These are phyloP conservation scores for Cudoniella acicularis DNA, from an alignment of 495 filamentous ascomycete species.

Conservation along the genomic window DNA sequence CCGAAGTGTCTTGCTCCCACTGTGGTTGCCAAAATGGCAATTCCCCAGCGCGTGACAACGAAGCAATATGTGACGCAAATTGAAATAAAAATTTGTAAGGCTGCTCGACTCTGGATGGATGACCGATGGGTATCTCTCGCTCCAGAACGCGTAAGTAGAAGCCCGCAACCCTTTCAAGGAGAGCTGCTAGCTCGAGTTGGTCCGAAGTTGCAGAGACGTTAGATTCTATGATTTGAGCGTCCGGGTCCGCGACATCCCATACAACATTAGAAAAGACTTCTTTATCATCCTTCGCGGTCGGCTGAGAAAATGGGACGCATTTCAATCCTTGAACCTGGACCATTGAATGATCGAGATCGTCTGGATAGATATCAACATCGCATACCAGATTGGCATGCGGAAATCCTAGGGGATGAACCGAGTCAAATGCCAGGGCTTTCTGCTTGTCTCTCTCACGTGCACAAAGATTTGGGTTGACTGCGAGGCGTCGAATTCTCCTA, in stretches of 20 bases:
- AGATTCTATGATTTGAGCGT: not conserved
- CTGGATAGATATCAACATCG: not conserved
- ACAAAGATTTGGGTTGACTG: conserved; percentile 20
- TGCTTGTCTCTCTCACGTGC: not conserved
- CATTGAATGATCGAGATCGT: not conserved
- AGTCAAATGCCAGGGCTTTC: not conserved
- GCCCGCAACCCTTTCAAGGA: not conserved
- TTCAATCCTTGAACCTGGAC: not conserved
- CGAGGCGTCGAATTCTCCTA: conserved; percentile 24
- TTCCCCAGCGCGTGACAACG: no score
- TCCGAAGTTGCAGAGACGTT: not conserved
- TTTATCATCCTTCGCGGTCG: not conserved
- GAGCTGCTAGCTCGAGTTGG: not conserved
- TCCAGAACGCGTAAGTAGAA: not conserved
- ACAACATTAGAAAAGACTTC: not conserved
- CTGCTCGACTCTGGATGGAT: no score
- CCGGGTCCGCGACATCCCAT: not conserved
- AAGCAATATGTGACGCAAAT: no score
- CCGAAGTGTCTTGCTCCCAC: no score
- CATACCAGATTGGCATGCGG: not conserved
- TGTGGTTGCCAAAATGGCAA: no score
- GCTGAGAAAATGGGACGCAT: not conserved
- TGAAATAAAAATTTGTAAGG: no score
- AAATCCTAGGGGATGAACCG: not conserved
- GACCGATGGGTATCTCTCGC: no score